These are phyloP conservation scores for Pisolithus thermaeus DNA, from an alignment of 1,284 basidiomycete species.

Conservation along the genomic window DNA sequence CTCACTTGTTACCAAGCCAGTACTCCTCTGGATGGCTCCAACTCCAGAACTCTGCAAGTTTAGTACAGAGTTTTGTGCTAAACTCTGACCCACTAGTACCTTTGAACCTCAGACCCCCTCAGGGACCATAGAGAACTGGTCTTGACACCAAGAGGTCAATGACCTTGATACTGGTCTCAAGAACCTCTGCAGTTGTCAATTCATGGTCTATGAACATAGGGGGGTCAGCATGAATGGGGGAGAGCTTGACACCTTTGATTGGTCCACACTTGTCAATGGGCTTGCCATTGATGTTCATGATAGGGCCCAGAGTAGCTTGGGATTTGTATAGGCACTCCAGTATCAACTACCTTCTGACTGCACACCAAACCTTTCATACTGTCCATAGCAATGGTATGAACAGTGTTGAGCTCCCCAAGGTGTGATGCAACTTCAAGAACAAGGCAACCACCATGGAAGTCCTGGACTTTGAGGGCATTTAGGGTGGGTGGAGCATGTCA, in stretches of 20 bases:
- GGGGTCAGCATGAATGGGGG: slow-evolving; percentile 94
- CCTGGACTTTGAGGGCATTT: slow-evolving; percentile 96
- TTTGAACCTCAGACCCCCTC: too few relatives aligned
- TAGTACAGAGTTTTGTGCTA: too few relatives aligned
- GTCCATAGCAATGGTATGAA: slow-evolving; percentile 97
- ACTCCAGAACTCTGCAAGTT: too few relatives aligned
- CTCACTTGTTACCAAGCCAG: too few relatives aligned
- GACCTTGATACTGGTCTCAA: slow-evolving; percentile 99
- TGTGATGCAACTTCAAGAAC: slow-evolving; percentile 97
- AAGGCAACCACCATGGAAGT: slow-evolving; percentile 87
- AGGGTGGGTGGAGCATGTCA: slow-evolving; percentile 89
- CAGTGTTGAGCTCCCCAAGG: slow-evolving; percentile 91
- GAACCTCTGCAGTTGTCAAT: slow-evolving; percentile 95
- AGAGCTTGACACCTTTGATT: slow-evolving; percentile 90
- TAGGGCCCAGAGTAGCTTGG: slow-evolving; percentile 92
- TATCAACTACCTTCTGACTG: slow-evolving; percentile 95
- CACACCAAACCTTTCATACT: slow-evolving; percentile 99
- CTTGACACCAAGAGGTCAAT: slow-evolving; percentile 94
- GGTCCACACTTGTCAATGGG: slow-evolving; percentile 99
- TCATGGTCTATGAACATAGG: slow-evolving; percentile 91
- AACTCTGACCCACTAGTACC: too few relatives aligned
- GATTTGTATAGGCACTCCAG: slow-evolving; percentile 96
- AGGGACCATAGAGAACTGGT: slow-evolving; percentile 72
- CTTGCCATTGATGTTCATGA: slow-evolving; percentile 99
- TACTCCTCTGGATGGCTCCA: too few relatives aligned